These are phyloP conservation scores for Penicillium sp. DNA, from an alignment of 2,329 filamentous ascomycete species.

Conservation along the genomic window DNA sequence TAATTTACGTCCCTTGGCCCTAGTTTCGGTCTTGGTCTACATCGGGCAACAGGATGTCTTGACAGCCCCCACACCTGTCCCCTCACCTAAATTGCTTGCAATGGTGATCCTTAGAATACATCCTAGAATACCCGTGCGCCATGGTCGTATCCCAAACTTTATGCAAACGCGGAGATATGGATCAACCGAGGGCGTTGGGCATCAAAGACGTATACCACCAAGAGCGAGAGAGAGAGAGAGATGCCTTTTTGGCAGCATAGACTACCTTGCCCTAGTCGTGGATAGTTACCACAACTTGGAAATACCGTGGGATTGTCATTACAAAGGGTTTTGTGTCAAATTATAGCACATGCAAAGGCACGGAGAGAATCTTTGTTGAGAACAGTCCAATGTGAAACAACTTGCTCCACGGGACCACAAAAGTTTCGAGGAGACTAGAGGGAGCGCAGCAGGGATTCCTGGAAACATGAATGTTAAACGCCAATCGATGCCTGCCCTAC, in stretches of 20 bases:
- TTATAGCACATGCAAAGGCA: too few species aligned
- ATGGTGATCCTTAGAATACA: not conserved
- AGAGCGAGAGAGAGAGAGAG: not conserved
- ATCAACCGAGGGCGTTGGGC: conserved; percentile 1
- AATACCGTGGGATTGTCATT: too few species aligned
- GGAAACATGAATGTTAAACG: not conserved
- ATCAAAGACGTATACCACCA: not conserved
- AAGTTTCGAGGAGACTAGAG: not conserved
- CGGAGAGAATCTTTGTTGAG: too few species aligned
- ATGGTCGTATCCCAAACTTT: not conserved
- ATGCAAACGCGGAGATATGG: not conserved
- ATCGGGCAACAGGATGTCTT: not conserved
- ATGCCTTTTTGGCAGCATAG: not conserved
- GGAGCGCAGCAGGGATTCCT: not conserved
- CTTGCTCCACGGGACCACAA: not conserved
- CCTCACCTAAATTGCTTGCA: not conserved
- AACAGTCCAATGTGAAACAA: too few species aligned
- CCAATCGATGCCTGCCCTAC: not conserved
- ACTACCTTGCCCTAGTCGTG: too few species aligned
- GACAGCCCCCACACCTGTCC: not conserved
- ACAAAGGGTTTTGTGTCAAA: too few species aligned
- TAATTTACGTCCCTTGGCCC: not conserved
- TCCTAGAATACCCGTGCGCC: not conserved
- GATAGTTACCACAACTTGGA: too few species aligned
- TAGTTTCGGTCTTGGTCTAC: not conserved